Evolutionary conservation across 208 protist genomes (phyloP).

Genomic region (Leishmania amazonensis): DNA sequence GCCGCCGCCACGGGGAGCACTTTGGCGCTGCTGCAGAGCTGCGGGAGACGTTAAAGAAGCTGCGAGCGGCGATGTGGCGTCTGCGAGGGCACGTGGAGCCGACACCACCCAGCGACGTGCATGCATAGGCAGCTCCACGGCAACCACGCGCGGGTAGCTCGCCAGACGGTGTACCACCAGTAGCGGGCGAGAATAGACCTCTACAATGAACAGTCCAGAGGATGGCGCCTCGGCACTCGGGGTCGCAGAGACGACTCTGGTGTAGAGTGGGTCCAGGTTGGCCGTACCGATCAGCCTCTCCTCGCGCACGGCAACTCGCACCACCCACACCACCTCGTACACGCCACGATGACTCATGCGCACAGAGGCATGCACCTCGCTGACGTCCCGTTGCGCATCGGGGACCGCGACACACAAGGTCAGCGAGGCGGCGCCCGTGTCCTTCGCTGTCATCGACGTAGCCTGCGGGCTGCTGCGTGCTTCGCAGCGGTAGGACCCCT

Average conservation of each 20-base stretch:
- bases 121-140: conserved; percentile 78
- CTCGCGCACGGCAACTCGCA: conserved; percentile 42
- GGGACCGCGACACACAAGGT: neutral
- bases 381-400: conserved; percentile 24
- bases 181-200: conserved; percentile 54
- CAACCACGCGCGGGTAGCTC: conserved; percentile 40
- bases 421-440: neutral
- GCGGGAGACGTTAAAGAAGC: neutral
- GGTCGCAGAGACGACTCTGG: conserved; percentile 26
- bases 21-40: neutral
- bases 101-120: conserved; percentile 42
- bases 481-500: conserved; percentile 46
- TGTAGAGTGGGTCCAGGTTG: conserved; percentile 55
- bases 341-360: conserved; percentile 52
- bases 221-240: neutral
- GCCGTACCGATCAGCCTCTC: conserved; percentile 24
- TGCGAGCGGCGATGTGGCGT: neutral
- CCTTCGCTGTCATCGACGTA: neutral
- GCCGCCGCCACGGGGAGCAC: neutral
- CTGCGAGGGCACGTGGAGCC: conserved; percentile 32
- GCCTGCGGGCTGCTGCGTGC: neutral
- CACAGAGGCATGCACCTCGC: conserved; percentile 42
- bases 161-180: conserved; percentile 71
- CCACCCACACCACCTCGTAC: conserved; percentile 59
- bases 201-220: conserved; percentile 19